Percentiles rank a stretch among this genome's conserved stretches.
phyloP scores from a whole-genome alignment of 225 moss, liverwort and hornwort species.

The Ulota crispa region DNA sequence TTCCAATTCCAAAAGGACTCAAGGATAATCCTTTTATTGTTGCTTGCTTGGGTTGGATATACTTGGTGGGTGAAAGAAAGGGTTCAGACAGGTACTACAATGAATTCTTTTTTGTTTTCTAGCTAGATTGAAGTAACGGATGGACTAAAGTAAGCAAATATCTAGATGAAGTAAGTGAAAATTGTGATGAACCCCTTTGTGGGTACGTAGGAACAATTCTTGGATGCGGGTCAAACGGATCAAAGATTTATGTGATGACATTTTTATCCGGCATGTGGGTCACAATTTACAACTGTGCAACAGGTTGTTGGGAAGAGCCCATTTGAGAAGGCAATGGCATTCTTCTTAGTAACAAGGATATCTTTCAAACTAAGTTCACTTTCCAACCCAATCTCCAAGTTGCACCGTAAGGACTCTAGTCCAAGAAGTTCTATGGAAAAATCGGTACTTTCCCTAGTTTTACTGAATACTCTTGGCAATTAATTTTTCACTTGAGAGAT shows the following conservation, averaged over 20 bases:
- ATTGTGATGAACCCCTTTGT: constrained; percentile 15
- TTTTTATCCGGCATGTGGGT: constrained; percentile 23
- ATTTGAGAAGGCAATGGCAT: constrained; percentile 13
- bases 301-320: constrained; percentile 37
- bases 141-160: constrained; percentile 45
- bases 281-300: constrained; percentile 29
- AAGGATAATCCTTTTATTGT: constrained; percentile 24
- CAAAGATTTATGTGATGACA: constrained; percentile 41
- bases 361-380: too few relatives aligned
- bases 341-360: neutral
- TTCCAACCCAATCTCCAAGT: too few relatives aligned
- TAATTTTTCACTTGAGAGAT: too few relatives aligned
- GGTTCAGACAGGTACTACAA: neutral
- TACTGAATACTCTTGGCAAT: too few relatives aligned
- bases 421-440: too few relatives aligned
- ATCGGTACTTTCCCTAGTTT: too few relatives aligned
- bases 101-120: constrained; percentile 29
- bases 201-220: constrained; percentile 24
- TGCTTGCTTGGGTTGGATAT: constrained; percentile 30
- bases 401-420: too few relatives aligned
- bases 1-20: constrained; percentile 24
- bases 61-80: constrained; percentile 33
- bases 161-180: too few relatives aligned
- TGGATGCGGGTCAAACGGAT: constrained; percentile 27
- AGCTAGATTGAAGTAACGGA: constrained; percentile 20